phyloP scores from a whole-genome alignment of 805 yeast species.

The Ogataea pilisensis region DNA sequence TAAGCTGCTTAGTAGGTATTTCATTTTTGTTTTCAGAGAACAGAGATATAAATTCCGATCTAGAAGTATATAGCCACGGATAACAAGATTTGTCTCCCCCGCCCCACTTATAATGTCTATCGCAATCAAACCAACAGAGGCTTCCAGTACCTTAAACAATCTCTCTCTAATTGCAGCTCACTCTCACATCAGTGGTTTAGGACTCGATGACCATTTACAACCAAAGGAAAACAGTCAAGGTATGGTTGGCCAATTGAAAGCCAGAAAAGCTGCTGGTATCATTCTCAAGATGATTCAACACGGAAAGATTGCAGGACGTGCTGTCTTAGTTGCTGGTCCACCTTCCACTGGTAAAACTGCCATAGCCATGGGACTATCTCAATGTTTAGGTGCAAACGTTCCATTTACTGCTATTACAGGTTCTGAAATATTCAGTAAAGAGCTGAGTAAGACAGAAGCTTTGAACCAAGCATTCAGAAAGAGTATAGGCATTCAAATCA shows the following conservation, averaged over 20 bases:
- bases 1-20: no score
- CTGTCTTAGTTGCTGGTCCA: conserved; percentile 93
- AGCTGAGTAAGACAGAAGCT: conserved; percentile 93
- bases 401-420: conserved; percentile 98
- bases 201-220: conserved; percentile 82
- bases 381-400: conserved; percentile 93
- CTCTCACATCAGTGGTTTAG: conserved; percentile 93
- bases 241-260: conserved; percentile 70
- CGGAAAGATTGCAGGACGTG: conserved; percentile 91
- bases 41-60: no score
- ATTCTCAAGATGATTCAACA: conserved; percentile 90
- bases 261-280: conserved; percentile 92
- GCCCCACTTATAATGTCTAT: no score
- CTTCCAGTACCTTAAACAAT: conserved; percentile 13
- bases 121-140: conserved; percentile 14
- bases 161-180: conserved; percentile 66
- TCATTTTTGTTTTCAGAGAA: no score
- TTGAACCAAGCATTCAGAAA: conserved; percentile 95
- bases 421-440: conserved; percentile 90
- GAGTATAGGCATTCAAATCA: conserved; percentile 93
- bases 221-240: conserved; percentile 89
- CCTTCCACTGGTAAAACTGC: conserved; percentile 99
- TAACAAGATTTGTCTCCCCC: no score
- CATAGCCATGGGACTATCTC: conserved; percentile 90
- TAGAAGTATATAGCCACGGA: no score